Base-by-base conservation (phyloP, 2,329 filamentous ascomycete genomes). In the Bisporella sp. region DNA sequence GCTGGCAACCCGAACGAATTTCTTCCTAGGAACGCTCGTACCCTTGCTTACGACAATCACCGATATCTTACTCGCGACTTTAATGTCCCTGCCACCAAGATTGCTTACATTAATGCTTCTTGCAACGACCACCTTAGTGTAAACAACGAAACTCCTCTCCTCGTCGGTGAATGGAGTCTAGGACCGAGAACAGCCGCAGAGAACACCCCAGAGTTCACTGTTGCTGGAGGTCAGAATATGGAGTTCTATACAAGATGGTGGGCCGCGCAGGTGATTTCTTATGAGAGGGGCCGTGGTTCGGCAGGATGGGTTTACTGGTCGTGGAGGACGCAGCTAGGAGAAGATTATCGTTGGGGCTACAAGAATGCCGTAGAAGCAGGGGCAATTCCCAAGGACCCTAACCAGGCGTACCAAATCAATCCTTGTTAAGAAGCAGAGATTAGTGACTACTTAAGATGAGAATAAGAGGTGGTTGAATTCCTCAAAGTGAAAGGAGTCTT, bases 301-400 rank as follows among this genome's bases (percentile, higher is more conserved):
- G 67, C 69, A 6, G 78, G 78, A 0, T 82, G 77, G 78, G 62
- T 78, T 3, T 83, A 80, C 59, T 84, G 80, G 79, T 71, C 72
- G 0, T 83, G 79, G 79, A 83, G 82, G 64, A 62, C 64, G 4
- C 60, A 77, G 62, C 12, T 72, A 51, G 69, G 67, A 35, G 21
- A 21, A 21, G 72, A 76, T 56, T 76, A 70, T 64, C 62, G 73
- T 21, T 77, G 74, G 75, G 71, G 71, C 53, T 78, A 78, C 57
- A 62, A 69, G 59, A 68, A 60, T 53, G 71, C 68, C 35, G 67
- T 70, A 21, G 57, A 59, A 8, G 69, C 67, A 5, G 69, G 69
- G 6, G 67, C 71, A 7, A 71, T 71, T 47, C 66, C 68, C 6
- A 65, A 41, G 37, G 62, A 70, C 13, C 13, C 29, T 13, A 28